phyloP scores from a whole-genome alignment of 306 rosid genomes.

The Hippophae tibetana region DNA sequence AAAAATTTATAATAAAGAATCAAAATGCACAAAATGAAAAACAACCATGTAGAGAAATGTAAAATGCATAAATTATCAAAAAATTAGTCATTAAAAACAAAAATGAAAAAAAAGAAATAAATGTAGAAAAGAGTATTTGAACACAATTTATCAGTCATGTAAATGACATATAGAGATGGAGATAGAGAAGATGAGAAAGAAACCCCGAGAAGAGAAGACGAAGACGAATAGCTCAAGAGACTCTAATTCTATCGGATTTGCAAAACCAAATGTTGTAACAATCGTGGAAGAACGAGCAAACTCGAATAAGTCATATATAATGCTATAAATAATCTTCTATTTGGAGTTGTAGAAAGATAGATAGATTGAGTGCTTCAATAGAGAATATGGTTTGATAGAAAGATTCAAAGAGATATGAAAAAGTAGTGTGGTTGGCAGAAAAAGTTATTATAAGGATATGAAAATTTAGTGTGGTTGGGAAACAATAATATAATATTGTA shows the following conservation, averaged over 20 bases:
- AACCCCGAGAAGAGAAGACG: slow-evolving; percentile 41
- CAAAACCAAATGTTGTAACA: slow-evolving; percentile 32
- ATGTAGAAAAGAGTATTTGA: slow-evolving; percentile 32
- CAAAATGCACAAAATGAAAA: too few species aligned
- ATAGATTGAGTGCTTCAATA: too few species aligned
- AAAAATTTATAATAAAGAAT: too few species aligned
- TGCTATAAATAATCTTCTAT: too few species aligned
- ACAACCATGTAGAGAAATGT: neutral
- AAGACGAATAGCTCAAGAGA: slow-evolving; percentile 35
- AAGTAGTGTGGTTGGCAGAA: too few species aligned
- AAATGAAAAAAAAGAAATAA: neutral
- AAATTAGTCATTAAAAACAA: neutral
- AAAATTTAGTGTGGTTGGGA: too few species aligned
- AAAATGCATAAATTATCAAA: neutral
- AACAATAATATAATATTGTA: too few species aligned
- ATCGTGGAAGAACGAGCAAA: slow-evolving; percentile 42
- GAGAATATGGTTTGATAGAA: too few species aligned
- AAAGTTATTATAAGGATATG: too few species aligned
- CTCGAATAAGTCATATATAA: neutral
- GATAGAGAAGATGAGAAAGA: slow-evolving; percentile 23
- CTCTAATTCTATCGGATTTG: slow-evolving; percentile 49
- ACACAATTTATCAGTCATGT: slow-evolving; percentile 55
- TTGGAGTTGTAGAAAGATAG: too few species aligned
- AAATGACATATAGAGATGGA: slow-evolving; percentile 25
- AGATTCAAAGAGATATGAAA: too few species aligned